These are phyloP conservation scores for Pleomassaria siparia DNA, from an alignment of 2,329 filamentous ascomycete species.

Conservation along the genomic window DNA sequence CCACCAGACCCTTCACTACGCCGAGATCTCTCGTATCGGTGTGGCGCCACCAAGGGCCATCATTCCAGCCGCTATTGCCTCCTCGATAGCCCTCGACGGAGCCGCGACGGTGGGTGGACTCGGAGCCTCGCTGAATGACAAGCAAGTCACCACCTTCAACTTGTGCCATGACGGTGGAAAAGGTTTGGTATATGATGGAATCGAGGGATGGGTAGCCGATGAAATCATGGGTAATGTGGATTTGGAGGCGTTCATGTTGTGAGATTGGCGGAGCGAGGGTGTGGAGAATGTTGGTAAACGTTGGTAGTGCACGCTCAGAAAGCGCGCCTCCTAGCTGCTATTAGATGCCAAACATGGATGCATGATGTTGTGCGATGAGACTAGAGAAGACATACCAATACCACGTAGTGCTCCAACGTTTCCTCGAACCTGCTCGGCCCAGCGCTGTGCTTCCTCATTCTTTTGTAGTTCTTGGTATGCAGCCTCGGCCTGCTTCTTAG, in stretches of 20 bases:
- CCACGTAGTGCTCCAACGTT: slow-evolving; percentile 79
- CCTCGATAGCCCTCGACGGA: slow-evolving; percentile 61
- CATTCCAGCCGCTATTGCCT: slow-evolving; percentile 74
- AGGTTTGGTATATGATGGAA: slow-evolving; percentile 86
- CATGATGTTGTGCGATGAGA: neutral
- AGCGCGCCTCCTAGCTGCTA: slow-evolving; percentile 69
- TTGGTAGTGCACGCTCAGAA: slow-evolving; percentile 74
- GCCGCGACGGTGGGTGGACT: slow-evolving; percentile 70
- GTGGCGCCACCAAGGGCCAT: slow-evolving; percentile 95
- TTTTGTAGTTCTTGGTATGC: slow-evolving; percentile 93
- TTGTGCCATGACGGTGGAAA: slow-evolving; percentile 96
- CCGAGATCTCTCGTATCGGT: slow-evolving; percentile 72
- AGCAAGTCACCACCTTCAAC: slow-evolving; percentile 95
- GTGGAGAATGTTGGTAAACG: slow-evolving; percentile 91
- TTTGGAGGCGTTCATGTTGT: slow-evolving; percentile 93
- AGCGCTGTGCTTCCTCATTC: slow-evolving; percentile 94
- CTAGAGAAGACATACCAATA: slow-evolving; percentile 58
- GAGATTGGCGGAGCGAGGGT: slow-evolving; percentile 95
- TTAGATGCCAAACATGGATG: neutral
- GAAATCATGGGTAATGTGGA: slow-evolving; percentile 96
- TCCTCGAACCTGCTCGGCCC: slow-evolving; percentile 90
- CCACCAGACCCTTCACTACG: slow-evolving; percentile 74
- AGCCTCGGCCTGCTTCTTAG: slow-evolving; percentile 88
- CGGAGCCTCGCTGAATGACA: slow-evolving; percentile 89
- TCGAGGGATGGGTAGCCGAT: slow-evolving; percentile 93